These are phyloP conservation scores for Triadica sebifera DNA, from an alignment of 345 rosid genomes.

Conservation along the genomic window DNA sequence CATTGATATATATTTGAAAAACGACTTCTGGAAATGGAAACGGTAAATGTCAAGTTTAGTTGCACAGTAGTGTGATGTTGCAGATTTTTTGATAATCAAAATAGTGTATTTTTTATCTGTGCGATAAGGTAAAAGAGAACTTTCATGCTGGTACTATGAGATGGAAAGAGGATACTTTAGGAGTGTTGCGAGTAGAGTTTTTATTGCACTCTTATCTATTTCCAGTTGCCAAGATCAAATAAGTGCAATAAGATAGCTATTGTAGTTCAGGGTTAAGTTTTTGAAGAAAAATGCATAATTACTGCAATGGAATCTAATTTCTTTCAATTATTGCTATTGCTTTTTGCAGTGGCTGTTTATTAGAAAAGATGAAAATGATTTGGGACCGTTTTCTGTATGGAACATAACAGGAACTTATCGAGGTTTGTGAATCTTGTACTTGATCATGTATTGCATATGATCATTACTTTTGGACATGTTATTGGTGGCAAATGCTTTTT, in stretches of 20 bases:
- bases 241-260: neutral
- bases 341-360: constrained; percentile 76
- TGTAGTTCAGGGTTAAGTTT: neutral
- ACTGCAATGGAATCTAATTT: neutral
- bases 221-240: neutral
- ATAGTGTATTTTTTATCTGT: neutral
- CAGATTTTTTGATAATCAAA: neutral
- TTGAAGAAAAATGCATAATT: neutral
- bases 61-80: neutral
- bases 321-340: constrained; percentile 20
- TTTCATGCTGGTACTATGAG: neutral
- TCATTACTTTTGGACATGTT: neutral
- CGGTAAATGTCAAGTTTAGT: neutral
- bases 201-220: neutral
- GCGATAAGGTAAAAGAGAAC: neutral
- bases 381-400: constrained; percentile 79
- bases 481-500: neutral
- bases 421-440: constrained; percentile 50
- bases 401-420: constrained; percentile 95
- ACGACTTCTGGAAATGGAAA: neutral
- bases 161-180: neutral
- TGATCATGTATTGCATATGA: neutral
- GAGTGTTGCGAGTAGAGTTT: neutral
- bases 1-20: neutral
- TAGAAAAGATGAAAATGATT: constrained; percentile 56